Base-by-base conservation (phyloP, 805 yeast species). In the Candida jianshihensis region DNA sequence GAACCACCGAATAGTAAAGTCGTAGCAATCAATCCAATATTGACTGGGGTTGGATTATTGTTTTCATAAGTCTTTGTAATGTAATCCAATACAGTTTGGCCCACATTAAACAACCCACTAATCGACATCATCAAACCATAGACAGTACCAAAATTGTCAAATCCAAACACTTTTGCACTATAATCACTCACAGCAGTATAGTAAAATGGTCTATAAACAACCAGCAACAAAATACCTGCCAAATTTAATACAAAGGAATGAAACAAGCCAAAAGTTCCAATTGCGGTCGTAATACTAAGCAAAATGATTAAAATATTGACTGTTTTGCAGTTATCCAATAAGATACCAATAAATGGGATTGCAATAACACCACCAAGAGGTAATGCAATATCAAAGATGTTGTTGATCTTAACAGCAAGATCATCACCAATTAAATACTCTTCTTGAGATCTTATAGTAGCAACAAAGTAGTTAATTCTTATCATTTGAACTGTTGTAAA, bases 111-210 rank as follows among this genome's bases (percentile, higher is more conserved):
- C n/a, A 81, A 41, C 5, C 97, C 97, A 13, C 95, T 76, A 41
- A 83, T 64, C 39, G 88, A 80, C 51, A 88, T 86, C 50, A 88
- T 70, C 15, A 89, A 61, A 1, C 97, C 97, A 54, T 90, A 90
- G 6, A 90, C 80, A 2, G 88, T 83, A 26, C 97, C 97, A 60
- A 90, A 89, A 1, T 94, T 87, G 37, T 77, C 80, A 59, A 83
- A 88, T 0, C 97, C 97, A 63, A 90, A 89, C 22, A 89, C 90
- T 56, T 89, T 89, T 20, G 95, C 94, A 51, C 88, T 75, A 57
- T 80, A 87, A 59, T 90, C 97, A 2, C 95, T 83, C 6, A 88
- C 86, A 2, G 94, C 85, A 2, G 97, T 89, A 60, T 89, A 90
- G 54, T 84, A 88, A 53, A 89, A 84, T 10, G 97, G 96, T 57